Evolutionary conservation across 495 filamentous ascomycete genomes (phyloP), one percentile per base, ranked within the genome.

Genomic region (Xylaria flabelliformis): DNA sequence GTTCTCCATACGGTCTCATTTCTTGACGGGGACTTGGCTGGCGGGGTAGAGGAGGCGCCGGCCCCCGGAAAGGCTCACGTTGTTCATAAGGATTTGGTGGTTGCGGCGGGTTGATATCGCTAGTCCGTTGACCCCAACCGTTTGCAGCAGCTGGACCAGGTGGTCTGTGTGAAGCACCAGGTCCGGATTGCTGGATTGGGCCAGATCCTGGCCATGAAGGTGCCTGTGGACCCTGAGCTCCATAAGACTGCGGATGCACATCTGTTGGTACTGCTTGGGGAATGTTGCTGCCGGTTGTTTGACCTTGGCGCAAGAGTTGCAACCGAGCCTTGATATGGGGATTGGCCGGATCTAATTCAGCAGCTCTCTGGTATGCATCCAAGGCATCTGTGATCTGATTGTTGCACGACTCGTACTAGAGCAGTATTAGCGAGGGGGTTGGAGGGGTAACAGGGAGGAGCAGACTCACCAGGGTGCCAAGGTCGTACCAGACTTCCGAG

Each of bases 401-500:
- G 85, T 99, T 98, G 82, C 96, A 99, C 4, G 94, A 97, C 80
- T 99, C 97, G 75, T 99, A 99, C 93, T 95, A 72, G 58, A 78
- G n/a, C 12, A 67, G 75, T 73, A 75, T 77, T 58, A 78, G 72
- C 70, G 69, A 64, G 53, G 24, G 24, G 48, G 50, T 46, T 34
- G 62, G 56, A 75, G 66, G 32, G 55, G 62, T 53, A 55, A 67
- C 62, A 44, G 44, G 1, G 65, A 44, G 62, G 39, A 63, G 39
- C 7, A 73, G 17, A 59, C 92, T 86, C 89, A 97, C 93, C 84
- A 99, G 77, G 75, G 97, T 99, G 51, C 96, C 96, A 51, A 99
- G 84, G 83, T 99, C 97, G 82, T 98, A 99, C 96, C 96, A 99
- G 51, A 99, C 96, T 81, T 99, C 96, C 5, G 96, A 98, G 74